Base-by-base conservation (phyloP, 1,139 yeast genomes). In the Petasospora fabianii region DNA sequence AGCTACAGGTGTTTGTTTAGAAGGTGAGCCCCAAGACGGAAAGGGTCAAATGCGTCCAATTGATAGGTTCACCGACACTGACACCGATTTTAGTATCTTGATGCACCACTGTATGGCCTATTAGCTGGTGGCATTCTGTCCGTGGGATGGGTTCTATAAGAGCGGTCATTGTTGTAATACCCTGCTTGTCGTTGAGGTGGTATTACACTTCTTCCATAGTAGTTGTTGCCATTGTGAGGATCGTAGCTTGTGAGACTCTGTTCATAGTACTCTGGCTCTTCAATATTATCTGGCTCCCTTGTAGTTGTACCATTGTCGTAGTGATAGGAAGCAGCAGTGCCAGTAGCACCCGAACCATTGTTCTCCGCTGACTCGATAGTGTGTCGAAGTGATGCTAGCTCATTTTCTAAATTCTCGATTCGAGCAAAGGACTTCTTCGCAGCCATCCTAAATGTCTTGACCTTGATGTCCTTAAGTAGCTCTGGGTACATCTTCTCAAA, bases 401-500 rank as follows among this genome's bases (percentile, higher is more conserved):
- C 24, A n/a, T 27, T 26, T 21, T 38, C 38, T 11, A 38, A 21
- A 13, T 34, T 27, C 6, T 30, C 30, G 19, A 34, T 27, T 4
- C 37, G 32, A 3, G 35, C 21, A 8, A 19, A 11, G 12, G 35
- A 34, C 29, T 31, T 38, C 29, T 34, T 30, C 2, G 29, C 18
- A 6, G 38, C 34, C 12, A 34, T 13, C 9, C 41, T 30, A 26
- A 29, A 38, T 3, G 33, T 22, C 8, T 28, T 22, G 21, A 19
- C 22, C 30, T 30, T 34, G 26, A 38, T 22, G 6, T 14, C 21
- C 7, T 17, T 26, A 5, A 38, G 10, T 7, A 38, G 29, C 16
- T 34, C 18, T 13, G 41, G 41, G 15, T 31, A 34, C 5, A 6
- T 18, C 24, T 19, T 34, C 24, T 38, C 41, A 4, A 38, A 15